Base-by-base conservation (phyloP, 176 grass and related monocot genomes). In the Canna indica region DNA sequence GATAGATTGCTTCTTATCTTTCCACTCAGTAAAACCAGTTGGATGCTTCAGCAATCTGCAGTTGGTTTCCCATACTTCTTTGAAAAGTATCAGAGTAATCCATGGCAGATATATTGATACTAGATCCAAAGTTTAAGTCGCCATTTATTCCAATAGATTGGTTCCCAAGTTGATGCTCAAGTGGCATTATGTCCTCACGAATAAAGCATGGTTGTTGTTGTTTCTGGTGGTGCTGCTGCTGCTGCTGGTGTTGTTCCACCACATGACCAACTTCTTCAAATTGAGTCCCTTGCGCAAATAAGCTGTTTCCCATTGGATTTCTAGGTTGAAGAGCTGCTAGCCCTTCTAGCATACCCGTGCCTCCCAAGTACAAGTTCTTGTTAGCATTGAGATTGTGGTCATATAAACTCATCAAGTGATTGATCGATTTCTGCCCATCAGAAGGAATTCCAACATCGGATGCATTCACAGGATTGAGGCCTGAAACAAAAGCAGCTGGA, bases 351-450 rank as follows among this genome's bases (percentile, higher is more conserved):
- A 88, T 83, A n/a, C 53, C 33, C 69, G 78, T 71, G 17, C 61
- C 78, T 26, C 81, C 76, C 78, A 78, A 68, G 70, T 73, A 34
- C 20, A 82, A 57, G 77, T 36, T 83, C 74, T 86, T 93, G 85
- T 39, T 84, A 13, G 28, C 27, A 32, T 70, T 76, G 52, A 64
- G 68, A 69, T 67, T 85, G 71, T 11, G 79, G n/a, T 99, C 86
- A 5, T 99, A 93, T 64, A 85, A 82, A 72, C 78, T 85, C 94
- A 99, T 99, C 82, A 99, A 83, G 64, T 87, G 81, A 3, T 81
- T 52, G 46, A 93, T 90, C 46, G 80, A 72, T 58, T 86, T 90
- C 80, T 93, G 87, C 6, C 73, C 86, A 8, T 92, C 88, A 77
- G 83, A 59, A 66, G 80, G 74, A 64, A 96, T 45, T 35, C 79